Base-by-base conservation (phyloP, 2,329 filamentous ascomycete genomes). In the Penicillium carneum region DNA sequence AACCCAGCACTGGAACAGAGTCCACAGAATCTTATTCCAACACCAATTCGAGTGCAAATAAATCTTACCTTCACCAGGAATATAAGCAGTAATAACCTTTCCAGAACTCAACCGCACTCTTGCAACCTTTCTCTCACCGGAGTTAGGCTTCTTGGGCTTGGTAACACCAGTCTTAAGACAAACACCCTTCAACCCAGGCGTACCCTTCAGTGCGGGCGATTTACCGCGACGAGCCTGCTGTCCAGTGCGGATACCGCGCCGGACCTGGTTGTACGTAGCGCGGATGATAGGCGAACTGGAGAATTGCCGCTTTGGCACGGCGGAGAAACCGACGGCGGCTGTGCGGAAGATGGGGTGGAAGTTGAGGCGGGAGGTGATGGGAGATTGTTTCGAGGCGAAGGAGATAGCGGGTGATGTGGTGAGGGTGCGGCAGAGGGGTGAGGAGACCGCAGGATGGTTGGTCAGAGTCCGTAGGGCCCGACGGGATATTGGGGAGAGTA, bases 121-220 rank as follows among this genome's bases (percentile, higher is more conserved):
- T 2, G 94, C 94, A 60, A 92, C 95, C 84, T 99, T 99, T 66
- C 95, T 86, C 84, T 98, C 93, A 58, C 93, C 95, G 31, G 95
- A 99, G 80, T 99, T 99, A 68, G 95, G 95, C 82, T 99, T 99
- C 88, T 99, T 99, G 59, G 95, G 95, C 74, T 95, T 93, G 71
- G 91, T 93, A 71, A 93, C 91, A 73, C 92, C 93, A 63, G 98
- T 95, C 77, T 96, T 93, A 66, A 99, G 82, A 79, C 95, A 98
- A 39, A 99, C 95, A 70, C 94, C 95, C 83, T 98, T 98, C 81
- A 97, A 89, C 74, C 90, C 87, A 4, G 95, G 93, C 45, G 91
- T 86, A 53, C 87, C 79, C 63, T 84, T 84, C 56, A 99, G 86
- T 23, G 94, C 93, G 0, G 95, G 95, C 2, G 94, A 98, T 53